A percentile compares a stretch with the other conserved stretches of the same genome.
phyloP scores from a whole-genome alignment of 352 stramenopile genomes.

The Phytophthora tentaculata region DNA sequence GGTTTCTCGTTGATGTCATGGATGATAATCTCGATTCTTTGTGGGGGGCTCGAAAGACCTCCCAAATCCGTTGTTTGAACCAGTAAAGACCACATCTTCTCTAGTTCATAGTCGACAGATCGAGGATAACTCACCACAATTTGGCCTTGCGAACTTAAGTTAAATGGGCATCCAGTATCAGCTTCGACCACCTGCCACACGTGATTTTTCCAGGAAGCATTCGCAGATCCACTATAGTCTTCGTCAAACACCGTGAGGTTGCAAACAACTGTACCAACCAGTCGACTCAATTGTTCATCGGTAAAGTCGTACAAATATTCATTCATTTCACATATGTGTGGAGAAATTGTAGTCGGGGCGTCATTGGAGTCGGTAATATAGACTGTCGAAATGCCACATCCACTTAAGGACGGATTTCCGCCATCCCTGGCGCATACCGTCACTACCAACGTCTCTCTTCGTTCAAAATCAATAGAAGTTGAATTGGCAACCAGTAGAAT shows the following conservation, averaged over 20 bases:
- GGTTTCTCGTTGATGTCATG: constrained; percentile 31
- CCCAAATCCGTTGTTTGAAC: constrained; percentile 28
- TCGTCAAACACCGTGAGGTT: constrained; percentile 28
- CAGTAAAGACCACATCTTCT: constrained; percentile 18
- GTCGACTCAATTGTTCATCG: constrained; percentile 10
- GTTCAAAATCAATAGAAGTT: constrained; percentile 28
- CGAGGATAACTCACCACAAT: constrained; percentile 22
- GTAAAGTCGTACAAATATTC: constrained; percentile 32
- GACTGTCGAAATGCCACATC: constrained; percentile 16
- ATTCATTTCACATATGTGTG: constrained; percentile 20
- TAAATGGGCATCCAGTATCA: constrained; percentile 23
- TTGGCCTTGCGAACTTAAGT: constrained; percentile 16
- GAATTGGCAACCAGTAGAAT: constrained; percentile 23
- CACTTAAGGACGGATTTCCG: constrained; percentile 21
- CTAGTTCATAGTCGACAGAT: constrained; percentile 25
- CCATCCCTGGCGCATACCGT: constrained; percentile 24
- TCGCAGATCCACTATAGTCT: constrained; percentile 12
- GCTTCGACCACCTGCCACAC: constrained; percentile 18
- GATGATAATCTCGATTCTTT: constrained; percentile 27
- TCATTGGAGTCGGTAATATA: constrained; percentile 28
- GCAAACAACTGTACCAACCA: constrained; percentile 21
- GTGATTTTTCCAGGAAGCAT: constrained; percentile 29
- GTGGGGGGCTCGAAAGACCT: constrained; percentile 16
- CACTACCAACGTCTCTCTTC: not conserved
- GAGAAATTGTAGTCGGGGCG: constrained; percentile 21